phyloP scores from a whole-genome alignment of 371 early-diverging fungal genomes.

The Circinella minor region DNA sequence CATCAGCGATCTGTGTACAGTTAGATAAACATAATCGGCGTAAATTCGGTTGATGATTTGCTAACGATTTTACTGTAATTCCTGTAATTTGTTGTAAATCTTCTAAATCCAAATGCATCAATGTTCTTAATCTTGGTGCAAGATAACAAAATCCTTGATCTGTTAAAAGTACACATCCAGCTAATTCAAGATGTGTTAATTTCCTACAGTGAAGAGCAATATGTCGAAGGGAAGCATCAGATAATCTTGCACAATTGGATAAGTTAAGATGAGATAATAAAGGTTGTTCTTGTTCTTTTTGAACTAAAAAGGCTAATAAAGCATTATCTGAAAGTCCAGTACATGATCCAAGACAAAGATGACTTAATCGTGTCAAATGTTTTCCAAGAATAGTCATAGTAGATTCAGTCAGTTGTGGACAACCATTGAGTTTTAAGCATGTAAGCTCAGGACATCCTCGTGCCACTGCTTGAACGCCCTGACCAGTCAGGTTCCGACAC shows the following conservation, averaged over 20 bases:
- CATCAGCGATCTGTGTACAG: conserved; percentile 55
- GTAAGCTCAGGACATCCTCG: conserved; percentile 40
- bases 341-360: conserved; percentile 55
- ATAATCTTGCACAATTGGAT: conserved; percentile 51
- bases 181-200: conserved; percentile 56
- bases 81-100: conserved; percentile 55
- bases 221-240: conserved; percentile 44
- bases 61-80: conserved; percentile 49
- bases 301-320: conserved; percentile 29
- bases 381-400: conserved; percentile 44
- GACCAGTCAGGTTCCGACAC: conserved; percentile 60
- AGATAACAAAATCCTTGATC: conserved; percentile 55
- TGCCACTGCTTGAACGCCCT: conserved; percentile 41
- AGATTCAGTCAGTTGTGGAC: conserved; percentile 48
- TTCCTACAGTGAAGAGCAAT: conserved; percentile 37
- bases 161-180: conserved; percentile 50
- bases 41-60: conserved; percentile 41
- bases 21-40: conserved; percentile 54
- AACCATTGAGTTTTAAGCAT: conserved; percentile 55
- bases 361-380: conserved; percentile 41
- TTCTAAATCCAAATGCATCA: conserved; percentile 59
- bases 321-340: conserved; percentile 48
- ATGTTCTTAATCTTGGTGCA: conserved; percentile 39
- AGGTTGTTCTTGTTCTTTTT: conserved; percentile 12
- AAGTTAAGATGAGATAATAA: conserved; percentile 50